phyloP scores from a whole-genome alignment of 192 early-diverging fungal species.

The Coemansia sp. region DNA sequence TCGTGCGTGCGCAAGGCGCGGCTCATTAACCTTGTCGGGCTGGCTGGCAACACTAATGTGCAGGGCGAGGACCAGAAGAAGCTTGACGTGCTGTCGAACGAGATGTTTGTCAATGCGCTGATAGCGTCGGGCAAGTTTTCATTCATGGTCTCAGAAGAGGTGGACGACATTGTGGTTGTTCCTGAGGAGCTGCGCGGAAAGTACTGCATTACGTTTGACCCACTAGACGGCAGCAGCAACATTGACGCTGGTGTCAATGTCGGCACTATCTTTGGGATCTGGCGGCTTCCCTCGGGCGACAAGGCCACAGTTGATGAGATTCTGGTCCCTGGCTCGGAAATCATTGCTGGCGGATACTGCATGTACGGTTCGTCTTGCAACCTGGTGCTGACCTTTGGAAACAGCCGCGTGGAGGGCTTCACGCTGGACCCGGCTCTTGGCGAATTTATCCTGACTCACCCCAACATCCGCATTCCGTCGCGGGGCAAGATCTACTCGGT shows the following conservation, averaged over 20 bases:
- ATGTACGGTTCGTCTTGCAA: slow-evolving; percentile 94
- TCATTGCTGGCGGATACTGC: slow-evolving; percentile 95
- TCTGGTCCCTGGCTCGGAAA: slow-evolving; percentile 85
- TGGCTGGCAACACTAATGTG: slow-evolving; percentile 86
- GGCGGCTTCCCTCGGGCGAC: slow-evolving; percentile 65
- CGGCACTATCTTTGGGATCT: slow-evolving; percentile 99
- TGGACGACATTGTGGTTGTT: slow-evolving; percentile 91
- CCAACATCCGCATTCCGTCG: slow-evolving; percentile 71
- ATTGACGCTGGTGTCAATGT: slow-evolving; percentile 99
- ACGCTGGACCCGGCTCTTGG: slow-evolving; percentile 97
- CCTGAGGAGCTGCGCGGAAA: slow-evolving; percentile 76
- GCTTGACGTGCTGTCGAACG: slow-evolving; percentile 95
- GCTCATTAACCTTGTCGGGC: slow-evolving; percentile 93
- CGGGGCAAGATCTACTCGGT: slow-evolving; percentile 96
- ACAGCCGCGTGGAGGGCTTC: slow-evolving; percentile 87
- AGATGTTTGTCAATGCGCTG: slow-evolving; percentile 97
- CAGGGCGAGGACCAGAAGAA: slow-evolving; percentile 97
- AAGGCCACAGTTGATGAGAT: slow-evolving; percentile 72
- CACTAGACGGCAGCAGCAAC: slow-evolving; percentile 95
- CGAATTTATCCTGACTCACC: slow-evolving; percentile 98
- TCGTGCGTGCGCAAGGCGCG: slow-evolving; percentile 96
- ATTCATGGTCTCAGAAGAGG: slow-evolving; percentile 96
- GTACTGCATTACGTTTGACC: slow-evolving; percentile 98
- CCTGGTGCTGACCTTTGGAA: slow-evolving; percentile 76
- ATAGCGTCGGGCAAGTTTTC: slow-evolving; percentile 86